Evolutionary conservation across 164 flowering plant genomes (phyloP).

Genomic region (Tetracentron sinense): DNA sequence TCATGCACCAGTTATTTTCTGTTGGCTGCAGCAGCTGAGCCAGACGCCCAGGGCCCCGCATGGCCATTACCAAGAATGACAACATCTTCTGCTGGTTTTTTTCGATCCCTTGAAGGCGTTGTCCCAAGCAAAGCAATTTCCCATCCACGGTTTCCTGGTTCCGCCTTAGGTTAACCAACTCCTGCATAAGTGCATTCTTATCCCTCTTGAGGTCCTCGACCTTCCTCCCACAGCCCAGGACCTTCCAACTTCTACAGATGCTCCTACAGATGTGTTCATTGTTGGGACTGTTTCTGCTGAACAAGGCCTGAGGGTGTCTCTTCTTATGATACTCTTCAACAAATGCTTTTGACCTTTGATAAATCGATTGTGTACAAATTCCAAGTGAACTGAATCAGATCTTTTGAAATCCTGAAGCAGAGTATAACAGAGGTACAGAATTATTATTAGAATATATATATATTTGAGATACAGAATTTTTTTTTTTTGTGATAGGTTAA

Average conservation of each 20-base stretch:
- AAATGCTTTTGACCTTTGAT: constrained; percentile 62
- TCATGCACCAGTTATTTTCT: constrained; percentile 53
- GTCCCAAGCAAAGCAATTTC: constrained; percentile 39
- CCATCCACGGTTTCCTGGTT: constrained; percentile 48
- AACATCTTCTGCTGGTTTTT: constrained; percentile 78
- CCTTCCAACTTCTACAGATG: constrained; percentile 26
- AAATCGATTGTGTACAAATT: constrained; percentile 63
- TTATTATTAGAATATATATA: background rate
- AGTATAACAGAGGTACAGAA: constrained; percentile 7
- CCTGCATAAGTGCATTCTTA: constrained; percentile 58
- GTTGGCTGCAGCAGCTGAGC: constrained; percentile 60
- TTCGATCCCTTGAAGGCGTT: constrained; percentile 69
- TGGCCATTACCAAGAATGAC: constrained; percentile 72
- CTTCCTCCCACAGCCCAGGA: constrained; percentile 45
- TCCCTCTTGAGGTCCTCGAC: constrained; percentile 64
- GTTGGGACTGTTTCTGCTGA: constrained; percentile 30
- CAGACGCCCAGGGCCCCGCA: constrained; percentile 67
- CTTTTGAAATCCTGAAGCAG: constrained; percentile 65
- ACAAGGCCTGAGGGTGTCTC: constrained; percentile 36
- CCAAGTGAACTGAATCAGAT: constrained; percentile 64
- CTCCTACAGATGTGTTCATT: constrained; percentile 20
- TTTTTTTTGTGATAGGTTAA: too few species aligned
- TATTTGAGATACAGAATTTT: too few species aligned
- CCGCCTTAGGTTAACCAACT: constrained; percentile 52
- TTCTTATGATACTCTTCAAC: constrained; percentile 51